Evolutionary conservation across 106 monocot genomes (phyloP).

Genomic region (Apostasia ramifera): DNA sequence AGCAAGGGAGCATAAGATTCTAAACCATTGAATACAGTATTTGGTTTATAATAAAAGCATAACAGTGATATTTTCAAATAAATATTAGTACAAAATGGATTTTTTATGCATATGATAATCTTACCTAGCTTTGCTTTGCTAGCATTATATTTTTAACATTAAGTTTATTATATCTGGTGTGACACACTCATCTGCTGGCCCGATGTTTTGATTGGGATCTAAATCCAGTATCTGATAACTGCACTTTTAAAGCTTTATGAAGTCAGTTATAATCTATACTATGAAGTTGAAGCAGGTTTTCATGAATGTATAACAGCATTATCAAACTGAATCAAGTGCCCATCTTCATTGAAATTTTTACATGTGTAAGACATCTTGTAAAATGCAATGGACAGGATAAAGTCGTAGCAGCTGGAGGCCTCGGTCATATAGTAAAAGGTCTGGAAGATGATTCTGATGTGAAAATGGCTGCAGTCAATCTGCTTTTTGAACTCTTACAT

Average conservation of each 20-base stretch:
- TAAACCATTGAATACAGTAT: too few relatives aligned
- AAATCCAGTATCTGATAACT: not conserved
- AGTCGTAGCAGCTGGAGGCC: slow-evolving; percentile 10
- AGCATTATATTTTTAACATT: too few relatives aligned
- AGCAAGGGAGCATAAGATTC: too few relatives aligned
- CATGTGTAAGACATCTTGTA: not conserved
- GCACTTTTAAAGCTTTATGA: too few relatives aligned
- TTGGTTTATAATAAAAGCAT: too few relatives aligned
- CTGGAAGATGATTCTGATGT: not conserved
- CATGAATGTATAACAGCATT: not conserved
- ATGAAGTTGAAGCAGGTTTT: not conserved
- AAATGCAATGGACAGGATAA: slow-evolving; percentile 7
- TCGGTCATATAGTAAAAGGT: slow-evolving; percentile 9
- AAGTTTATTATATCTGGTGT: too few relatives aligned
- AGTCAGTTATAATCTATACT: too few relatives aligned
- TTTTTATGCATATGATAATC: too few relatives aligned
- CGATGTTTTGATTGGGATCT: not conserved
- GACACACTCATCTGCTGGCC: too few relatives aligned
- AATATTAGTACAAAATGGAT: too few relatives aligned
- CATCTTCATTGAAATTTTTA: not conserved
- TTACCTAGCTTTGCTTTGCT: too few relatives aligned
- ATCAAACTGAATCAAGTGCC: not conserved
- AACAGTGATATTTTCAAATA: too few relatives aligned
- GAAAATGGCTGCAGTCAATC: slow-evolving; percentile 7
- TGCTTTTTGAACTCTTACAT: slow-evolving; percentile 17